Base-by-base conservation (phyloP, 371 early-diverging fungal genomes). In the Mycotypha africana region DNA sequence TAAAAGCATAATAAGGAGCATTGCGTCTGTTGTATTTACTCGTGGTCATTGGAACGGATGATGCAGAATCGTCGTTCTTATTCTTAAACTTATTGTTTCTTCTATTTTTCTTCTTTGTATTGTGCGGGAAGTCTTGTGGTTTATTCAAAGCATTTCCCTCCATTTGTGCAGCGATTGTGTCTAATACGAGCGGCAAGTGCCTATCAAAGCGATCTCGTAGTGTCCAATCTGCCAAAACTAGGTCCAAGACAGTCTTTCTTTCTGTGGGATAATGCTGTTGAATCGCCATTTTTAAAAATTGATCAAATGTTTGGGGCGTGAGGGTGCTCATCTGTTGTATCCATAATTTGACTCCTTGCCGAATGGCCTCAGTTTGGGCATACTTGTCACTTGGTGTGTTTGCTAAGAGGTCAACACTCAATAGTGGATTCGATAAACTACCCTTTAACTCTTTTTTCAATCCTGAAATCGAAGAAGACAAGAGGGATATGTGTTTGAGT, bases 1-100 rank as follows among this genome's bases (percentile, higher is more conserved):
- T 44, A 38, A 61, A 63, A 2, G 67, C 66, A 25, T 70, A 66
- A 30, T 48, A 70, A 0, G 70, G 70, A 11, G 67, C 42, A 4
- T 41, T 40, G 14, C 61, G 60, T 3, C 38, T 45, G 24, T 66
- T 58, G 35, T 70, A 70, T 0, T 45, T 25, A n/a, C 45, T 24
- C 4, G 35, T 43, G n/a, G n/a, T n/a, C n/a, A n/a, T n/a, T n/a
- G n/a, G n/a, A n/a, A n/a, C n/a, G n/a, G n/a, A n/a, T n/a, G n/a
- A n/a, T n/a, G n/a, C n/a, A n/a, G n/a, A n/a, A n/a, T n/a, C n/a
- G n/a, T n/a, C n/a, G n/a, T n/a, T n/a, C n/a, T n/a, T n/a, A n/a
- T n/a, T n/a, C n/a, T n/a, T n/a, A n/a, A n/a, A n/a, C n/a, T n/a
- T n/a, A n/a, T n/a, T n/a, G n/a, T n/a, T n/a, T n/a, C n/a, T n/a